These are phyloP conservation scores for Vitis riparia DNA, from an alignment of 164 flowering plant species.

Conservation along the genomic window DNA sequence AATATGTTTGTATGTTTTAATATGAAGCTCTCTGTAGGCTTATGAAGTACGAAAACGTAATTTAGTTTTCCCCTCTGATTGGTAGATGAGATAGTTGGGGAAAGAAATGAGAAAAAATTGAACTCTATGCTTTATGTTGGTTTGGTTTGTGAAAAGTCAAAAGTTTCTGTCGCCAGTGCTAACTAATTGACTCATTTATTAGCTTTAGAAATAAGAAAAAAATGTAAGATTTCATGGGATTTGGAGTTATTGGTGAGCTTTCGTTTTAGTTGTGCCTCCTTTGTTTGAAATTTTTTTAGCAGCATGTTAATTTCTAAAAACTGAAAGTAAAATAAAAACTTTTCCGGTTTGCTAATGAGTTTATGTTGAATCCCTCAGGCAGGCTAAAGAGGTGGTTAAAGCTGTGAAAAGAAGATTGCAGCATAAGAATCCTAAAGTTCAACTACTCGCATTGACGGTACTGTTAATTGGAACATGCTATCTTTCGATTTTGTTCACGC, in stretches of 20 bases:
- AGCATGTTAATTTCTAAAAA: background rate
- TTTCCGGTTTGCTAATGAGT: background rate
- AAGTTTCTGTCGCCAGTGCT: too few relatives aligned
- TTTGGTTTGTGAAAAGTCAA: background rate
- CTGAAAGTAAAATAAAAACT: background rate
- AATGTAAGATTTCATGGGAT: too few relatives aligned
- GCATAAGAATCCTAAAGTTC: constrained; percentile 82
- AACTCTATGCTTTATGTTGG: background rate
- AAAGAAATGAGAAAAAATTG: background rate
- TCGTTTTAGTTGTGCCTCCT: too few relatives aligned
- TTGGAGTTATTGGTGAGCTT: too few relatives aligned
- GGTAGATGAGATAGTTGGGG: background rate
- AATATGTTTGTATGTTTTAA: too few relatives aligned
- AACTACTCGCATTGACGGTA: constrained; percentile 90
- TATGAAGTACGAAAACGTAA: too few relatives aligned
- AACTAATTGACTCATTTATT: too few relatives aligned
- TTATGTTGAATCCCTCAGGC: constrained; percentile 45
- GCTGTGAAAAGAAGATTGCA: constrained; percentile 85
- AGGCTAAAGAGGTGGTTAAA: constrained; percentile 87
- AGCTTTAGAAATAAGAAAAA: too few relatives aligned
- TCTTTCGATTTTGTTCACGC: too few relatives aligned
- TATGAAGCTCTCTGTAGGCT: too few relatives aligned
- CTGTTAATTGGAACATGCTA: background rate
- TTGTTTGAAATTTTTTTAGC: background rate
- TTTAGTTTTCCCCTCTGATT: background rate